Evolutionary conservation across 768 basidiomycete genomes (phyloP).

Genomic region (Hericium alpestre): DNA sequence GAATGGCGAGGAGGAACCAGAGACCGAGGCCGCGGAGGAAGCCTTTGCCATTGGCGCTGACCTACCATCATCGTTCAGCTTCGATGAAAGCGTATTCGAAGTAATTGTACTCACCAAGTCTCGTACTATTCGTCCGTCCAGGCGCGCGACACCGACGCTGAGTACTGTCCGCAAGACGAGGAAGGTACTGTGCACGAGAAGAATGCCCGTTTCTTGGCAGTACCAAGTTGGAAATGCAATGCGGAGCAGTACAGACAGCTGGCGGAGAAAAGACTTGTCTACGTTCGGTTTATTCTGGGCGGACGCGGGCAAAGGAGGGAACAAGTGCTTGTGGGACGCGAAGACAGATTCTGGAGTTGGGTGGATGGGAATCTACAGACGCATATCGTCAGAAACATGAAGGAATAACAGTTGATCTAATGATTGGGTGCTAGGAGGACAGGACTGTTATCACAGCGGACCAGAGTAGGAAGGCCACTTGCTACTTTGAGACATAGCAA

Average conservation of each 20-base stretch:
- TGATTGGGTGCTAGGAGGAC: not conserved
- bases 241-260: slow-evolving; percentile 65
- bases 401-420: not conserved
- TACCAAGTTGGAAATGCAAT: slow-evolving; percentile 56
- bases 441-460: not conserved
- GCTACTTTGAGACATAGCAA: not conserved
- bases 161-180: slow-evolving; percentile 79
- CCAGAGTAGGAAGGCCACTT: not conserved
- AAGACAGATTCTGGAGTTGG: slow-evolving; percentile 44
- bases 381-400: not conserved
- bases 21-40: slow-evolving; percentile 72
- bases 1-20: slow-evolving; percentile 88
- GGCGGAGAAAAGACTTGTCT: slow-evolving; percentile 56
- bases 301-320: slow-evolving; percentile 43
- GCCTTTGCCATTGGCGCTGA: slow-evolving; percentile 75
- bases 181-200: slow-evolving; percentile 74
- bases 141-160: slow-evolving; percentile 75
- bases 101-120: slow-evolving; percentile 48
- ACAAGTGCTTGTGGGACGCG: slow-evolving; percentile 40
- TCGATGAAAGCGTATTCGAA: not conserved
- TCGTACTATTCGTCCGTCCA: slow-evolving; percentile 84
- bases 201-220: slow-evolving; percentile 63
- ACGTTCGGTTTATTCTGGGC: slow-evolving; percentile 47
- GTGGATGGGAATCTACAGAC: slow-evolving; percentile 29
- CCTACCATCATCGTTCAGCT: slow-evolving; percentile 23